Percentiles rank a stretch among this genome's conserved stretches.
Conservation (phyloP, 495 filamentous ascomycete species). For the Umbilicaria muhlenbergii region DNA sequence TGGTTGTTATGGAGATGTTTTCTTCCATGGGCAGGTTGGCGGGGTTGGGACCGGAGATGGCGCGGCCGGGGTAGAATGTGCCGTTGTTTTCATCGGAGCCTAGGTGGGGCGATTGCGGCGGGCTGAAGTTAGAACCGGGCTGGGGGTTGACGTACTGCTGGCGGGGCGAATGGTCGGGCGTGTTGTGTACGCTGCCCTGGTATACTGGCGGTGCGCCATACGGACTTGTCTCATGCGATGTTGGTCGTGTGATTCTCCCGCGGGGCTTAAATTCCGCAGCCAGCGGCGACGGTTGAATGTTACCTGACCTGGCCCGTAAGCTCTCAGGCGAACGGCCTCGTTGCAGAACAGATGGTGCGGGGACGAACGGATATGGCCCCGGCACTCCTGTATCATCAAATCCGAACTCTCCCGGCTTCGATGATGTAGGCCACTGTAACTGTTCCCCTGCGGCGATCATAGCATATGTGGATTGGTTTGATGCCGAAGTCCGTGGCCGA, state of each 20-base stretch:
- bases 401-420: constrained; percentile 13
- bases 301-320: constrained; percentile 15
- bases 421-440: constrained; percentile 17
- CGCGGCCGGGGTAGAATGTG: not conserved
- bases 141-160: too few species aligned
- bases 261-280: constrained; percentile 14
- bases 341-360: constrained; percentile 11
- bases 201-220: too few species aligned
- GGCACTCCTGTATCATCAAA: constrained; percentile 9
- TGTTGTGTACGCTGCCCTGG: too few species aligned
- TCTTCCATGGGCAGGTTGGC: not conserved
- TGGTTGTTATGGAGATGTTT: constrained; percentile 9
- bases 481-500: not conserved
- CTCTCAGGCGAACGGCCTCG: constrained; percentile 24
- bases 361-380: constrained; percentile 8
- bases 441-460: constrained; percentile 17
- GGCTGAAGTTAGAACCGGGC: too few species aligned
- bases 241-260: too few species aligned
- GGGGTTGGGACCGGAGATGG: not conserved
- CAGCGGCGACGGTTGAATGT: constrained; percentile 20
- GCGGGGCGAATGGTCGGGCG: too few species aligned
- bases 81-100: too few species aligned
- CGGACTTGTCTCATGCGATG: too few species aligned
- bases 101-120: too few species aligned
- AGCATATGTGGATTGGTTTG: constrained; percentile 11